Evolutionary conservation across 164 flowering plant genomes (phyloP).

Genomic region (Litsea cubeba): DNA sequence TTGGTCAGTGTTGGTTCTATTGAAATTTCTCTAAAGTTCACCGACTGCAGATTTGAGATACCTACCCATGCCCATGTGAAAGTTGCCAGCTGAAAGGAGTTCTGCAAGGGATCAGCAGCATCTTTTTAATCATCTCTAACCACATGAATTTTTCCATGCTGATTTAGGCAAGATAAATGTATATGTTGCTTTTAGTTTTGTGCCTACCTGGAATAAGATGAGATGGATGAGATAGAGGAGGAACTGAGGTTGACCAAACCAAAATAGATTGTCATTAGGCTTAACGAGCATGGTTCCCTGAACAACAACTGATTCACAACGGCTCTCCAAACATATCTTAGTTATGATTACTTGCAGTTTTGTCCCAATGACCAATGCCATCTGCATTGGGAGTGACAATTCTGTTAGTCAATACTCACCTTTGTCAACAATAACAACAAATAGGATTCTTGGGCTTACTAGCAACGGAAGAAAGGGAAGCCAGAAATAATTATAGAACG

Average conservation of each 20-base stretch:
- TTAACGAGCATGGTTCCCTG: slow-evolving; percentile 53
- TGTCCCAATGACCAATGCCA: slow-evolving; percentile 47
- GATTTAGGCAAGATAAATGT: not conserved
- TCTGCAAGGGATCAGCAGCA: slow-evolving; percentile 35
- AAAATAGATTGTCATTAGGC: slow-evolving; percentile 55
- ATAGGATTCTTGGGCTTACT: slow-evolving; percentile 27
- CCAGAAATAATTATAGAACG: slow-evolving; percentile 48
- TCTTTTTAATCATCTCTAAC: not conserved
- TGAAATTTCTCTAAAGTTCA: slow-evolving; percentile 1
- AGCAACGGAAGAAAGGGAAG: slow-evolving; percentile 57
- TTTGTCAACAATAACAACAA: not conserved
- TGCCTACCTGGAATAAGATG: slow-evolving; percentile 53
- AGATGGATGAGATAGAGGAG: slow-evolving; percentile 49
- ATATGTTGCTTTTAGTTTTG: not conserved
- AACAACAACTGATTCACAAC: slow-evolving; percentile 32
- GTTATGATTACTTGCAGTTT: slow-evolving; percentile 64
- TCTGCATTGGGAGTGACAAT: slow-evolving; percentile 22
- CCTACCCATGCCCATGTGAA: slow-evolving; percentile 68
- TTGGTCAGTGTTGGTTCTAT: slow-evolving; percentile 5
- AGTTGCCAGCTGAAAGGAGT: slow-evolving; percentile 70
- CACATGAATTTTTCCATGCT: not conserved
- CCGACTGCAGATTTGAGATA: slow-evolving; percentile 5
- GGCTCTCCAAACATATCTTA: slow-evolving; percentile 46
- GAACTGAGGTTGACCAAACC: slow-evolving; percentile 54
- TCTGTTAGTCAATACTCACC: not conserved